These are phyloP conservation scores for Chenopodium suecicum DNA, from an alignment of 148 eudicot species.

Conservation along the genomic window DNA sequence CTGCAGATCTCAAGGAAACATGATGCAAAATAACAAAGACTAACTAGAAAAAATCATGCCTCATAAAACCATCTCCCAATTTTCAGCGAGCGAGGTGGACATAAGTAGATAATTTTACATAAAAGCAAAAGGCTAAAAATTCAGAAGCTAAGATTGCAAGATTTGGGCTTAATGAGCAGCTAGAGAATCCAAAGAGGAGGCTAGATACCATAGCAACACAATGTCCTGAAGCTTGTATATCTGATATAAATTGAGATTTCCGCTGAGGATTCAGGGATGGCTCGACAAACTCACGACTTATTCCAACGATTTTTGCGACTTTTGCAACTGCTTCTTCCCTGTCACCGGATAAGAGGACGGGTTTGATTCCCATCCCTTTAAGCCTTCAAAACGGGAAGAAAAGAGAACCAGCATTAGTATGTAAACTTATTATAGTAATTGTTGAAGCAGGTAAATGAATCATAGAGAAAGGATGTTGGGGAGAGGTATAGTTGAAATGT, in stretches of 20 bases:
- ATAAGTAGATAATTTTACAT: neutral
- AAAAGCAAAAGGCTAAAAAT: neutral
- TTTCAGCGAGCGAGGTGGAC: neutral
- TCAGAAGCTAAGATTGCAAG: neutral
- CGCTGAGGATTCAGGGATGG: constrained; percentile 74
- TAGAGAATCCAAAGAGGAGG: neutral
- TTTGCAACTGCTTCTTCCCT: constrained; percentile 91
- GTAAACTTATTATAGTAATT: neutral
- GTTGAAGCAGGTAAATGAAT: neutral
- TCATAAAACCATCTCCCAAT: neutral
- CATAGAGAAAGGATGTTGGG: neutral
- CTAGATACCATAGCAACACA: constrained; percentile 77
- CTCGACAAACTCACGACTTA: constrained; percentile 57
- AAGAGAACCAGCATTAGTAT: neutral
- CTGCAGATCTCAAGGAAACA: neutral
- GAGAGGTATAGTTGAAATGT: neutral
- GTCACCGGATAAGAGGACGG: constrained; percentile 89
- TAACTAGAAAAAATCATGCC: neutral
- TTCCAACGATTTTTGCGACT: constrained; percentile 69
- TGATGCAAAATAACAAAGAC: neutral
- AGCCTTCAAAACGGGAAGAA: constrained; percentile 45
- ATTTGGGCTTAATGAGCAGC: neutral
- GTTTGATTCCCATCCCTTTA: constrained; percentile 60
- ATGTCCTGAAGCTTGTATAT: constrained; percentile 67
- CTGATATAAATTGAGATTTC: constrained; percentile 71